Evolutionary conservation across 768 basidiomycete species (phyloP).

Genomic region (Lenzites betulinus): DNA sequence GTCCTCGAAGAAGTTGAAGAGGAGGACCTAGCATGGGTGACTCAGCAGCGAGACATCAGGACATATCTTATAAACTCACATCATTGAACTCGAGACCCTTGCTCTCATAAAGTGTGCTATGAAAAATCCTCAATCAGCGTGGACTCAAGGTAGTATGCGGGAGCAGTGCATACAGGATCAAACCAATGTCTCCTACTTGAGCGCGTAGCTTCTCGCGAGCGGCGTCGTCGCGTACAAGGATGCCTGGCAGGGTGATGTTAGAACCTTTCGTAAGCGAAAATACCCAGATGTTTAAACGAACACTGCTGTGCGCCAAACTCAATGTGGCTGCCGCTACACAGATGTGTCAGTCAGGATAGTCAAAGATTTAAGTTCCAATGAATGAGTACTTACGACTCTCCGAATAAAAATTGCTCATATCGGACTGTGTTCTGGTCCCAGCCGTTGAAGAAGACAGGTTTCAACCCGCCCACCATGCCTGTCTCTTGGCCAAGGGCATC

Average conservation of each 20-base stretch:
- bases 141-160: neutral
- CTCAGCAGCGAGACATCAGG: neutral
- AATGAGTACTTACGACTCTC: constrained; percentile 41
- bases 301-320: constrained; percentile 71
- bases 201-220: constrained; percentile 49
- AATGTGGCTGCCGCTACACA: constrained; percentile 45
- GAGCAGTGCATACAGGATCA: constrained; percentile 51
- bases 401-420: constrained; percentile 62
- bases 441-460: constrained; percentile 59
- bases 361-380: neutral
- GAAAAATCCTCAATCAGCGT: neutral
- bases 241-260: constrained; percentile 43
- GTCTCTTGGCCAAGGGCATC: constrained; percentile 58
- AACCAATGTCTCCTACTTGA: constrained; percentile 56
- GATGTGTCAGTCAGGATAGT: neutral
- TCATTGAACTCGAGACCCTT: constrained; percentile 72
- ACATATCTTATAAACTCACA: constrained; percentile 31
- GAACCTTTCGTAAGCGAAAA: neutral
- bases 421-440: constrained; percentile 43
- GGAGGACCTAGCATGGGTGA: constrained; percentile 51
- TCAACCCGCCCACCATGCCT: constrained; percentile 53
- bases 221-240: constrained; percentile 64
- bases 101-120: constrained; percentile 58
- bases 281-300: constrained; percentile 30
- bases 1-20: constrained; percentile 77